These are phyloP conservation scores for Ophiocordyceps camponoti-leonardi DNA, from an alignment of 2,329 filamentous ascomycete genomes.

Conservation along the genomic window DNA sequence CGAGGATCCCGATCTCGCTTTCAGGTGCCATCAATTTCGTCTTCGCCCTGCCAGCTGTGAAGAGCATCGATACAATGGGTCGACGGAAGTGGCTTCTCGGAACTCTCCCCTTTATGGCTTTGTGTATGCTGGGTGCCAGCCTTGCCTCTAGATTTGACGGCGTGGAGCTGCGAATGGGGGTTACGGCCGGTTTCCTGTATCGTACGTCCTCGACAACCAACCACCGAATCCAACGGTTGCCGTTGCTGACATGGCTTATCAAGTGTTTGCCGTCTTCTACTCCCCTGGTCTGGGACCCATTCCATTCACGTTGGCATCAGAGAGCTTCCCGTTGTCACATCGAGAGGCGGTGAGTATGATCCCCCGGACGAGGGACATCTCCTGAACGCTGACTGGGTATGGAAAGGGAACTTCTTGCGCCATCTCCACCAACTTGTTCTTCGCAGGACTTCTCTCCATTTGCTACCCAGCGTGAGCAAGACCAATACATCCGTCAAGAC, in stretches of 20 bases:
- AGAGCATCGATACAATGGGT: slow-evolving; percentile 18
- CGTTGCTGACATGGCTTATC: background rate
- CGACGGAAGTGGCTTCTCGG: slow-evolving; percentile 23
- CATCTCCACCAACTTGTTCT: slow-evolving; percentile 28
- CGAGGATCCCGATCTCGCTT: background rate
- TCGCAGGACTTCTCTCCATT: slow-evolving; percentile 27
- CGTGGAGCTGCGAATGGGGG: slow-evolving; percentile 7
- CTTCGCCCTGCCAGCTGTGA: slow-evolving; percentile 20
- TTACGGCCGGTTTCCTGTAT: slow-evolving; percentile 20
- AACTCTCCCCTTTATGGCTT: slow-evolving; percentile 24
- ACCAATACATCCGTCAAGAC: background rate
- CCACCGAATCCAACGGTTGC: background rate
- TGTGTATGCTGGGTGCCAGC: slow-evolving; percentile 22
- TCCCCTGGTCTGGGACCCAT: slow-evolving; percentile 26
- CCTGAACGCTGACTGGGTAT: background rate
- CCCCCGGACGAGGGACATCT: too few relatives aligned
- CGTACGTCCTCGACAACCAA: slow-evolving; percentile 3
- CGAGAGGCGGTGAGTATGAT: slow-evolving; percentile 26
- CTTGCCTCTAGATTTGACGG: slow-evolving; percentile 12
- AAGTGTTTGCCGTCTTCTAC: slow-evolving; percentile 23
- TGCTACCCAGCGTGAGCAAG: slow-evolving; percentile 15
- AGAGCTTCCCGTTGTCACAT: slow-evolving; percentile 30
- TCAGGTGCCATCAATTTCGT: slow-evolving; percentile 22
- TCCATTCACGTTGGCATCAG: slow-evolving; percentile 30
- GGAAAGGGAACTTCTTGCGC: slow-evolving; percentile 25